Evolutionary conservation across 2,329 filamentous ascomycete species (phyloP).

Genomic region (Diaporthe eres): DNA sequence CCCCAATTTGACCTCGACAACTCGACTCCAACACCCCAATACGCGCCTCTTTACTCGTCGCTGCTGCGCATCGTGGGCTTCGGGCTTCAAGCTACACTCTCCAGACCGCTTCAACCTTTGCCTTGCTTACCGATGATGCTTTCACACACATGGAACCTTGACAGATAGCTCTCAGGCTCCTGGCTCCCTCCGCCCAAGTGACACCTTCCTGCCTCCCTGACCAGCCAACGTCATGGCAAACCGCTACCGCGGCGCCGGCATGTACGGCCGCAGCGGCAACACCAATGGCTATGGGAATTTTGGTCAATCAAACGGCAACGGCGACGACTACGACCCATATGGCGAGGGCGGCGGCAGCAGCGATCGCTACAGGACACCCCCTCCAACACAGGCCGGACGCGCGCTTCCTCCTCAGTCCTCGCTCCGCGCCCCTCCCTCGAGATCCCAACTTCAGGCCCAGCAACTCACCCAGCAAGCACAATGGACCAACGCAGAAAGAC

Average conservation of each 20-base stretch:
- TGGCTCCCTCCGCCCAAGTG: constrained; percentile 19
- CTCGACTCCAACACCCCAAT: constrained; percentile 1
- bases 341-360: constrained; percentile 53
- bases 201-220: constrained; percentile 11
- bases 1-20: constrained; percentile 17
- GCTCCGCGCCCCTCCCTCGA: constrained; percentile 52
- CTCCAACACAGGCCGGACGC: constrained; percentile 51
- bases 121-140: constrained; percentile 32
- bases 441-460: constrained; percentile 47
- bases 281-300: constrained; percentile 61
- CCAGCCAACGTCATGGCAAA: constrained; percentile 60
- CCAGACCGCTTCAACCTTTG: background rate
- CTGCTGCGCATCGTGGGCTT: background rate
- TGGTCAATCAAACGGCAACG: constrained; percentile 45
- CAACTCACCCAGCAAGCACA: constrained; percentile 44
- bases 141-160: constrained; percentile 18
- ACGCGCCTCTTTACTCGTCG: constrained; percentile 7
- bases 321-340: constrained; percentile 60
- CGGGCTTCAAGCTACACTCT: background rate
- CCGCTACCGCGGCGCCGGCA: constrained; percentile 62
- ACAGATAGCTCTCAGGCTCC: constrained; percentile 43
- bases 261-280: constrained; percentile 57
- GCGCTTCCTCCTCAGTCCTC: constrained; percentile 48
- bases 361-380: constrained; percentile 56
- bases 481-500: constrained; percentile 65